Conservation (phyloP, 805 yeast genomes). For the Wickerhamiella parazyma region DNA sequence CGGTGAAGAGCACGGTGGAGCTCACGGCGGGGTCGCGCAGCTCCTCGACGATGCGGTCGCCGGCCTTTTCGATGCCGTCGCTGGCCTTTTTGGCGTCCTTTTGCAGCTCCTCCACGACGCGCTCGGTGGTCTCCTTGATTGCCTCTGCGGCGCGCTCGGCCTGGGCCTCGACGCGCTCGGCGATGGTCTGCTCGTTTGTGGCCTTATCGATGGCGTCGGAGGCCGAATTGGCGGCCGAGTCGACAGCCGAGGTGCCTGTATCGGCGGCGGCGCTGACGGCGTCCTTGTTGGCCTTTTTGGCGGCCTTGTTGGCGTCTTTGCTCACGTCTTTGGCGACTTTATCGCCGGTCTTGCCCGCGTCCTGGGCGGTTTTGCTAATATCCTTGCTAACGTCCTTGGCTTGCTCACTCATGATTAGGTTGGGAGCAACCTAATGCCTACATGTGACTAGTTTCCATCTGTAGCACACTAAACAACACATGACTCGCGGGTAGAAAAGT, state of each 20-base stretch:
- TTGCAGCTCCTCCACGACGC: conserved; percentile 6
- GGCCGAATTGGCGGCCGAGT: conserved; percentile 2
- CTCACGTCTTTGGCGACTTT: conserved; percentile 5
- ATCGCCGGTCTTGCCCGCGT: background rate
- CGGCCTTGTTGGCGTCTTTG: conserved; percentile 6
- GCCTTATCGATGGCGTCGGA: conserved; percentile 5
- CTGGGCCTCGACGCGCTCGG: conserved; percentile 7
- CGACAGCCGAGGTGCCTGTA: conserved; percentile 1
- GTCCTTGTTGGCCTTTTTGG: too few species aligned
- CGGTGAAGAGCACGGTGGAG: conserved; percentile 21
- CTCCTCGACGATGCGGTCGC: conserved; percentile 18
- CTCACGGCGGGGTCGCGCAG: conserved; percentile 21
- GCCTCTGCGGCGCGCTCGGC: conserved; percentile 10
- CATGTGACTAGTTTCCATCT: too few species aligned
- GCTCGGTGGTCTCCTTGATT: conserved; percentile 9
- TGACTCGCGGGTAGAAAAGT: too few species aligned
- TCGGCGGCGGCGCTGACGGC: conserved; percentile 7
- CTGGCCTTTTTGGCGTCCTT: conserved; percentile 12
- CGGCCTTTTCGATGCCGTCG: conserved; percentile 12
- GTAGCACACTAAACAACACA: too few species aligned
- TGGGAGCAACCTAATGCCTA: too few species aligned
- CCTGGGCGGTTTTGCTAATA: conserved; percentile 3
- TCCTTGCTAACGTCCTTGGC: conserved; percentile 1
- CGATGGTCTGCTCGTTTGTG: conserved; percentile 6
- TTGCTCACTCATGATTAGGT: background rate